phyloP scores from a whole-genome alignment of 179 eudicot genomes.

The Pouteria campechiana region DNA sequence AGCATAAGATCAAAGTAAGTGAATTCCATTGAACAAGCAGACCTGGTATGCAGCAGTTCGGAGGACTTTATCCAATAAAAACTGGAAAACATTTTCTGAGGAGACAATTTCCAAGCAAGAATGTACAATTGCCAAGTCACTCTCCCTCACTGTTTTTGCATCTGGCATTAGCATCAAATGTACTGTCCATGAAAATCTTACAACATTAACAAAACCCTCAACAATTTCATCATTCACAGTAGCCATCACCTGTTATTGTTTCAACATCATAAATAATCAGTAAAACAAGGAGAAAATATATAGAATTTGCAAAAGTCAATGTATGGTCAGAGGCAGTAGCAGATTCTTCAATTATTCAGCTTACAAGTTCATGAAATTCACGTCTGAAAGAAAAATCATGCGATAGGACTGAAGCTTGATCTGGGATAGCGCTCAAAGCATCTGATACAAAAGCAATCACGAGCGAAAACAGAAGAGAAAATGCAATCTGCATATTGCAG shows the following conservation, averaged over 20 bases:
- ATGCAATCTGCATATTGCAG: slow-evolving; percentile 53
- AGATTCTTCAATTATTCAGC: slow-evolving; percentile 7
- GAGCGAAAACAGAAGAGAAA: slow-evolving; percentile 75
- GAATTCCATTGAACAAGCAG: no score
- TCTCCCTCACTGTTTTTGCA: slow-evolving; percentile 34
- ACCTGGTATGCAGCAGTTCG: slow-evolving; percentile 94
- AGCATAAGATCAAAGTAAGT: no score
- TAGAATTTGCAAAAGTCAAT: neutral
- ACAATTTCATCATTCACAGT: slow-evolving; percentile 47
- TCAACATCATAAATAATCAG: slow-evolving; percentile 8
- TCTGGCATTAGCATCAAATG: slow-evolving; percentile 72
- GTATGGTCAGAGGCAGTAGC: no score
- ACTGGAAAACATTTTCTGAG: slow-evolving; percentile 71
- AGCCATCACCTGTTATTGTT: slow-evolving; percentile 50
- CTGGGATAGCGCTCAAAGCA: slow-evolving; percentile 71
- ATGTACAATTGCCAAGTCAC: slow-evolving; percentile 36
- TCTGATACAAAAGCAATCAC: slow-evolving; percentile 82
- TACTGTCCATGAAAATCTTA: slow-evolving; percentile 83
- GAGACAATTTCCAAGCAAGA: slow-evolving; percentile 73
- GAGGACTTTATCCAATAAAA: slow-evolving; percentile 74
- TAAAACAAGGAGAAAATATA: neutral
- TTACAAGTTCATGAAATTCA: slow-evolving; percentile 81
- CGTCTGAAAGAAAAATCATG: slow-evolving; percentile 70
- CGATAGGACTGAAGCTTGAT: slow-evolving; percentile 53
- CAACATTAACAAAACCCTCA: slow-evolving; percentile 71